Evolutionary conservation across 2,329 filamentous ascomycete species (phyloP), one percentile per base, ranked within the genome.

Genomic region (Arthrobotrys entomopaga): DNA sequence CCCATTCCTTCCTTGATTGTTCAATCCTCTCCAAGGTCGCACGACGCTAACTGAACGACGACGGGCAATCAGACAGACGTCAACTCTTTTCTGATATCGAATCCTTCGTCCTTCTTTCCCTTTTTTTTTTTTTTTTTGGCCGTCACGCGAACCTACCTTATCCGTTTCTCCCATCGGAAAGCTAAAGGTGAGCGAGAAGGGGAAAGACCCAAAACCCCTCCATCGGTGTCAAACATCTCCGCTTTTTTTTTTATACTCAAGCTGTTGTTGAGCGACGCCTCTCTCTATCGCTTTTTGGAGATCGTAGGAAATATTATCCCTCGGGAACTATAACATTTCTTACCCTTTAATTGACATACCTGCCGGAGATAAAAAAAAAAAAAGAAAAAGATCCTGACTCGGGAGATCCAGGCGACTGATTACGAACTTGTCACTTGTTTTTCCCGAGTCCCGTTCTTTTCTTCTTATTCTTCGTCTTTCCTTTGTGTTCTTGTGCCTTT

Each of bases 151-250:
- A 57, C 53, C 22, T 43, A 43, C 53, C 42, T 57, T 38, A 8
- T 43, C 26, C 13, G 13, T 46, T 19, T 19, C 13, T 46, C 42
- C 16, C 42, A 16, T 13, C 13, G 15, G 13, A 34, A 34, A 34
- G 10, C 6, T 34, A 10, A 34, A 34, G 29, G n/a, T n/a, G n/a
- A n/a, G n/a, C 10, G 29, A 34, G 29, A 34, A 34, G 10, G 29
- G 29, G 29, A 34, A 34, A 26, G n/a, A n/a, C 7, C 24, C 24
- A 26, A 26, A 34, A 34, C 29, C 29, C 29, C 42, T n/a, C n/a
- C 54, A 34, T 54, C 48, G 48, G 64, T 22, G 64, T 54, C 64
- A 67, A 67, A 67, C 54, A 67, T 49, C 58, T 63, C 64, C 56
- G 56, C 56, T 57, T 57, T 26, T 19, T 19, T 40, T 57, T 34